Base-by-base conservation (phyloP, 1,284 basidiomycete genomes). In the Cutaneotrichosporon cavernicola region DNA sequence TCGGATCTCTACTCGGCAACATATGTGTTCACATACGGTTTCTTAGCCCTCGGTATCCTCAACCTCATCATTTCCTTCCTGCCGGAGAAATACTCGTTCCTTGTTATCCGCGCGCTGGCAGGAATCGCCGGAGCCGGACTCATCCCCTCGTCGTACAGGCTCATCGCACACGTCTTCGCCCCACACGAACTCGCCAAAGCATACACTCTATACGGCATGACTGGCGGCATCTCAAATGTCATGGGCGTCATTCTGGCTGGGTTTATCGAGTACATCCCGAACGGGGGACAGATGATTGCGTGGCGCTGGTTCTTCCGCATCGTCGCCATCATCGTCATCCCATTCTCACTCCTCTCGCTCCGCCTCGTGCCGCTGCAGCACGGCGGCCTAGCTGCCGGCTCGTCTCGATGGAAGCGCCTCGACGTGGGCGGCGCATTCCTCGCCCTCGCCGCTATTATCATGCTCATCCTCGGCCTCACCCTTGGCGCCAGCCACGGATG, bases 171-270 rank as follows among this genome's bases (percentile, higher is more conserved):
- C 32, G 67, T 76, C 36, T 80, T 80, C 55, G 71, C 71, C 30
- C 67, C 67, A 0, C 43, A 66, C 4, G 73, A 80, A 64, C 70
- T 75, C 32, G 63, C 67, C 34, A 63, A 68, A 14, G 77, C 78
- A 0, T 73, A 77, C 22, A 76, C 78, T 1, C 32, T 76, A 6
- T 81, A 72, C 64, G 71, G 73, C 14, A 65, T 82, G 51, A 73
- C 74, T 6, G 81, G 80, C n/a, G 70, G 76, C 18, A 47, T 77
- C 46, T 71, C 75, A 30, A 79, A 80, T 65, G 73, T 77, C n/a
- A 69, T 70, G 1, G 77, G 73, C 43, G 66, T 72, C 32, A 60
- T 79, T 64, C 59, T 79, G 63, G 76, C 72, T 5, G 79, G 76
- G 1, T 64, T 78, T 49, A 72, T 81, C 69, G 72, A 72, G 53